Percentiles rank a stretch among this genome's conserved stretches.
phyloP scores from a whole-genome alignment of 495 filamentous ascomycete species.

The Beverwykella pulmonaria region DNA sequence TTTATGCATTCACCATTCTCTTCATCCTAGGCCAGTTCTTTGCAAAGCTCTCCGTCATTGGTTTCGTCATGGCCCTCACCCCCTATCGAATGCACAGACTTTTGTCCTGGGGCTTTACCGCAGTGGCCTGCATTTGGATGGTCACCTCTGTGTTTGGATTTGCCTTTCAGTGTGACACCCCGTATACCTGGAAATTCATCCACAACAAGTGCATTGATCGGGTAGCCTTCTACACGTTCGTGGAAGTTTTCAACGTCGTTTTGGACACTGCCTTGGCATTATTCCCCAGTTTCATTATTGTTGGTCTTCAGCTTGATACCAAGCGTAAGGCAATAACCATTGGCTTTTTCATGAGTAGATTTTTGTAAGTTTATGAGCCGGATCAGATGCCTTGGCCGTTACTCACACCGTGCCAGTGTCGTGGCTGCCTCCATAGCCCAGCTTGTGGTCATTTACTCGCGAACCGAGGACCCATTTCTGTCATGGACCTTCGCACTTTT shows the following conservation, averaged over 20 bases:
- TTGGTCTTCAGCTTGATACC: slow-evolving; percentile 44
- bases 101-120: slow-evolving; percentile 3
- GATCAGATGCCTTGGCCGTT: not conserved
- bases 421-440: slow-evolving; percentile 46
- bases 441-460: slow-evolving; percentile 40
- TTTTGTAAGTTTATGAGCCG: slow-evolving; percentile 43
- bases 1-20: slow-evolving; percentile 21
- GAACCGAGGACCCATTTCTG: slow-evolving; percentile 45
- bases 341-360: slow-evolving; percentile 45
- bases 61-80: slow-evolving; percentile 12
- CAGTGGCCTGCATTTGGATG: slow-evolving; percentile 26
- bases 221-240: slow-evolving; percentile 51
- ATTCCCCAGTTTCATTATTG: slow-evolving; percentile 48
- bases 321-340: slow-evolving; percentile 42
- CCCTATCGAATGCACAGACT: slow-evolving; percentile 1
- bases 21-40: slow-evolving; percentile 26
- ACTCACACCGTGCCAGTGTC: slow-evolving; percentile 34
- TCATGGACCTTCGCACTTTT: slow-evolving; percentile 35
- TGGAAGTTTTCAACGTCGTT: slow-evolving; percentile 50
- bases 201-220: slow-evolving; percentile 45
- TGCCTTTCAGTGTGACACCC: slow-evolving; percentile 51
- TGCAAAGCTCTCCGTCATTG: slow-evolving; percentile 17
- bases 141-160: slow-evolving; percentile 44
- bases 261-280: slow-evolving; percentile 49
- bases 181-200: slow-evolving; percentile 48